A percentile compares a stretch with the other conserved stretches of the same genome.
These are phyloP conservation scores for Camellia japonica DNA, from an alignment of 148 eudicot species.

Conservation along the genomic window DNA sequence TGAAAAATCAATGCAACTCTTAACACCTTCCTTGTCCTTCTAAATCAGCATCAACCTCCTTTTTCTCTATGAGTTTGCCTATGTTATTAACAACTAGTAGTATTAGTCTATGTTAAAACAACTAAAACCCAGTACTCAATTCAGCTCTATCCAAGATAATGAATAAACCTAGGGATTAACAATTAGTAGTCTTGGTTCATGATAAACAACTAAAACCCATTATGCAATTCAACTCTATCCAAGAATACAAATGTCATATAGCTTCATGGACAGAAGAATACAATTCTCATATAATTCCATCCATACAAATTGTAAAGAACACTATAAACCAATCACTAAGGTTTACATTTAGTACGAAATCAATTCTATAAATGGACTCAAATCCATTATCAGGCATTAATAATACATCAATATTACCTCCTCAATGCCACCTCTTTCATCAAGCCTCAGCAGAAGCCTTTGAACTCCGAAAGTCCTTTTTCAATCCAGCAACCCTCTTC, in stretches of 20 bases:
- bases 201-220: background rate
- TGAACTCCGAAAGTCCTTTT: slow-evolving; percentile 83
- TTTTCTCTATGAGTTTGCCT: too few relatives aligned
- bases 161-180: background rate
- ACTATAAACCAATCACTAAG: background rate
- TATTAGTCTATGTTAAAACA: background rate
- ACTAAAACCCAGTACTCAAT: background rate
- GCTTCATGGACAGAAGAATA: background rate
- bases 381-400: background rate
- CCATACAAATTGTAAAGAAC: background rate
- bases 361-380: background rate
- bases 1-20: background rate
- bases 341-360: background rate
- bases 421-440: background rate
- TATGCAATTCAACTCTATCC: background rate
- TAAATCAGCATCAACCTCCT: background rate
- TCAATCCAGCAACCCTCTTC: slow-evolving; percentile 80
- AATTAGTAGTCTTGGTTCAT: background rate
- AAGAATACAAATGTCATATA: background rate
- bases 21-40: background rate
- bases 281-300: background rate
- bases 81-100: too few relatives aligned
- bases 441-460: slow-evolving; percentile 47
- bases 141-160: background rate
- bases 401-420: slow-evolving; percentile 6